Base-by-base conservation (phyloP, 495 filamentous ascomycete genomes). In the Lophiostoma macrostomum region DNA sequence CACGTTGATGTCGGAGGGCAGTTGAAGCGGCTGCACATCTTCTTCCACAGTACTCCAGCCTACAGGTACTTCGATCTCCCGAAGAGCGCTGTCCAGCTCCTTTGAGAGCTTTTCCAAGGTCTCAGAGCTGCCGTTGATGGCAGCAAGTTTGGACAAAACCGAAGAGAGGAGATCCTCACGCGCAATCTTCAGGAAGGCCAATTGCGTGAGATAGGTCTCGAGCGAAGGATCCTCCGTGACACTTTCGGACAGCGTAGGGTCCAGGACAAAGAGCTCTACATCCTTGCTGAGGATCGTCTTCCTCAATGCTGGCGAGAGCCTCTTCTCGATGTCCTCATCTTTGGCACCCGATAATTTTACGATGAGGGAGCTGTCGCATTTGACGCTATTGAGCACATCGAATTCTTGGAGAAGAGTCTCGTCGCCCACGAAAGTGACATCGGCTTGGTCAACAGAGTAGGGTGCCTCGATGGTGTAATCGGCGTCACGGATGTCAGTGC, bases 281-380 rank as follows among this genome's bases (percentile, higher is more conserved):
- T 74, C 76, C 64, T 85, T 89, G 53, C 79, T 70, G 28, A 81
- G 80, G 40, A 97, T 70, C 20, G 75, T 76, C 56, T 85, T 85
- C 50, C 81, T 80, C 39, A 90, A 78, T 16, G 68, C 53, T 13
- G 75, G 74, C 2, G 88, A 81, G 25, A 98, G 76, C 63, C 85
- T 90, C 77, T 91, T 95, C 71, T 96, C 94, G 3, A 91, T 66
- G 25, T 96, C 91, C 23, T 91, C 91, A 38, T 87, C 81, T 70
- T 91, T 94, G 54, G 86, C 76, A 44, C 81, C 85, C 10, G 88
- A 79, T 14, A 88, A 76, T 55, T 80, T 88, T 5, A 95, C 54
- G 49, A 97, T 76, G 35, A 98, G 55, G 52, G 82, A 85, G 29
- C 83, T 86, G 43, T 80, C 80, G 22, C 76, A 67, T 73, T 88